Percentiles rank a stretch among this genome's conserved stretches.
Conservation (phyloP, 768 basidiomycete species). For the Dioszegia aurantiaca region DNA sequence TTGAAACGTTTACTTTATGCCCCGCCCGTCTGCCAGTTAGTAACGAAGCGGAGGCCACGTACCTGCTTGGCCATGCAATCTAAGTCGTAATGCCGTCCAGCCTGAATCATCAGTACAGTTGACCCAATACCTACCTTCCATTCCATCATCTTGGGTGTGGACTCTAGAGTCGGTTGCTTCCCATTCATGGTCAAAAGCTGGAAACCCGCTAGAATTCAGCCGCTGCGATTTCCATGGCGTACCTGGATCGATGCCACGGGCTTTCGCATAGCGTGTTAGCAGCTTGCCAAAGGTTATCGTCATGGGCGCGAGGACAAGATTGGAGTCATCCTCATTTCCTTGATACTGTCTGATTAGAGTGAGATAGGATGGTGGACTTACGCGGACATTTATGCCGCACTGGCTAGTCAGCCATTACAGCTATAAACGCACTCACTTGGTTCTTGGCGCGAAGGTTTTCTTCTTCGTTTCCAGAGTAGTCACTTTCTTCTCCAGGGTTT, state of each 20-base stretch:
- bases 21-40: too few species aligned
- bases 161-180: not conserved
- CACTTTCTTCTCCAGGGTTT: not conserved
- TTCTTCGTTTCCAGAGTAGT: conserved; percentile 10
- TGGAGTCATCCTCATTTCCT: not conserved
- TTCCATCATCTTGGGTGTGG: conserved; percentile 25
- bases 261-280: not conserved
- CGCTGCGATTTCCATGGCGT: not conserved
- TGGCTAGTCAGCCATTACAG: not conserved
- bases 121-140: not conserved
- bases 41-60: too few species aligned
- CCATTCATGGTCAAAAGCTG: conserved; percentile 4
- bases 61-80: conserved; percentile 19
- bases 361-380: not conserved
- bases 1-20: too few species aligned
- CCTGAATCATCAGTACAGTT: conserved; percentile 1
- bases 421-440: conserved; percentile 7
- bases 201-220: not conserved
- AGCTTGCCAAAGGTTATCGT: conserved; percentile 4
- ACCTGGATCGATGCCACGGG: conserved; percentile 3
- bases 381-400: not conserved
- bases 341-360: not conserved
- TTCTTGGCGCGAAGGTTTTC: conserved; percentile 10
- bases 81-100: conserved; percentile 17
- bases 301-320: not conserved